Evolutionary conservation across 768 basidiomycete species (phyloP), one percentile per base, ranked within the genome.

Genomic region (Clitopilus hobsonii): DNA sequence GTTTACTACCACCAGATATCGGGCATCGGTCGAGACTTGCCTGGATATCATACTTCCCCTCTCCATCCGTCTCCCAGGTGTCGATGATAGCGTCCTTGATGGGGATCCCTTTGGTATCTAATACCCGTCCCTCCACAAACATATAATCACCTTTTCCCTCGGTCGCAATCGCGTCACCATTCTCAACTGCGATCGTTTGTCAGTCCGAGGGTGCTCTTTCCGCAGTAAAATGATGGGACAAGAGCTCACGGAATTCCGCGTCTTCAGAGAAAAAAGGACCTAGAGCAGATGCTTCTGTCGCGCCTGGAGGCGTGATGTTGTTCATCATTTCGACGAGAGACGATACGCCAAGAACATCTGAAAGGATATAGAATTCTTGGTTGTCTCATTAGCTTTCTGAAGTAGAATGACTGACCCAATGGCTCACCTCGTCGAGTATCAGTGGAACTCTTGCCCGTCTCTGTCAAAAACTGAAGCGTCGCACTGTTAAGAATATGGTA

Each of bases 81-180:
- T 91, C 88, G 56, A 92, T 88, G 41, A 78, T 61, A 0, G 88
- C 89, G 51, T 74, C 74, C 5, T 84, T 67, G 51, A 94, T 77
- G 1, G 85, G 85, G n/a, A 75, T 70, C 20, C 90, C 89, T 27
- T 79, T 71, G 1, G 82, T 84, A 61, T 83, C 77, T 25, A 82
- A 62, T 1, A 94, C 77, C 2, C 76, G 78, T 1, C 92, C 91
- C 63, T 90, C 80, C 51, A 94, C 86, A 59, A 79, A 91, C 80
- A 94, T 74, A 65, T 91, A 89, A 7, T 91, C 82, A 20, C 91
- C 92, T 68, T 90, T 91, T 54, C 87, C 91, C 67, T 92, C 91
- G 0, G 90, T 90, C 5, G 92, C 90, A 52, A 94, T 94, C 7
- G 85, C 82, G 1, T 78, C 89, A 3, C 91, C 91, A 5, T 78